Conservation (phyloP, 1,284 basidiomycete genomes). For the Cryptococcus wingfieldii region DNA sequence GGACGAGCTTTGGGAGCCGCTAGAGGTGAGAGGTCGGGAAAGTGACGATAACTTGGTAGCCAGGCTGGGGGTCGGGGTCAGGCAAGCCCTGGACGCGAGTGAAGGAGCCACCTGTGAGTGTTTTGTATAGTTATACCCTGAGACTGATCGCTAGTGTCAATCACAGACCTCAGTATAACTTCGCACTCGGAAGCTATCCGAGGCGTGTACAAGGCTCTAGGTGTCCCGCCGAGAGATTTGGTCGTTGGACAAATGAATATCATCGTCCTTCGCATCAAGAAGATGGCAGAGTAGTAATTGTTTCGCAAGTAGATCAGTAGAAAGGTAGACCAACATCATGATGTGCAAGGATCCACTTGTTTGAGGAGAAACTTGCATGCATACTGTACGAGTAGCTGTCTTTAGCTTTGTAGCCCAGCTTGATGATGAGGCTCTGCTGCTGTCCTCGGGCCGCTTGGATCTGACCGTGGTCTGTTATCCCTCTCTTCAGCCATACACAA, state of each 20-base stretch:
- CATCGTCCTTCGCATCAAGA: constrained; percentile 28
- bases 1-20: constrained; percentile 26
- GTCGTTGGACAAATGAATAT: constrained; percentile 38
- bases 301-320: neutral
- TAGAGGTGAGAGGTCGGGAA: constrained; percentile 23
- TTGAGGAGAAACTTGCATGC: no score
- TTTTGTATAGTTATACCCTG: neutral
- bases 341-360: no score
- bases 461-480: no score
- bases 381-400: no score
- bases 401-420: neutral
- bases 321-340: neutral
- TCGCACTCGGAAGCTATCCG: constrained; percentile 31
- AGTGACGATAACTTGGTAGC: constrained; percentile 33
- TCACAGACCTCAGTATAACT: constrained; percentile 27
- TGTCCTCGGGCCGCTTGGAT: no score
- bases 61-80: constrained; percentile 18
- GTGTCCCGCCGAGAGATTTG: constrained; percentile 19
- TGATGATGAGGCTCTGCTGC: no score
- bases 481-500: no score
- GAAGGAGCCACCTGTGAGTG: constrained; percentile 21
- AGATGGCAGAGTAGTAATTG: constrained; percentile 2
- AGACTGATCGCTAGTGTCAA: neutral
- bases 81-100: constrained; percentile 20
- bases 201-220: constrained; percentile 29